phyloP scores from a whole-genome alignment of 768 basidiomycete genomes.

The Vishniacozyma victoriae region DNA sequence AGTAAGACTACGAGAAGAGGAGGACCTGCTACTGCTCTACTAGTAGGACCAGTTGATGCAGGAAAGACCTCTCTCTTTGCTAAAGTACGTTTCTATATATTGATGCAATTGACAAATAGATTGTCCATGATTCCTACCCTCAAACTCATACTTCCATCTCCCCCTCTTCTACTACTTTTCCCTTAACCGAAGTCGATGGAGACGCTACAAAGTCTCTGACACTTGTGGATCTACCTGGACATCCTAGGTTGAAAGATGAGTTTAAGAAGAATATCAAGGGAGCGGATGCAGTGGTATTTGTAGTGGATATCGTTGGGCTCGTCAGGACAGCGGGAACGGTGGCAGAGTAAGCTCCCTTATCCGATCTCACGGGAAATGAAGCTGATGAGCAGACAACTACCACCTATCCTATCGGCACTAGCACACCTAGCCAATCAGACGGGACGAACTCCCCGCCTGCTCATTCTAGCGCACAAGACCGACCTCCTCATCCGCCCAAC shows the following conservation, averaged over 20 bases:
- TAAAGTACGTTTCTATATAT: constrained; percentile 18
- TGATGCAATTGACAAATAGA: constrained; percentile 9
- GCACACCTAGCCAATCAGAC: constrained; percentile 20
- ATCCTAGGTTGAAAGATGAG: constrained; percentile 37
- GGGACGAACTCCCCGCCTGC: constrained; percentile 19
- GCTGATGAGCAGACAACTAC: constrained; percentile 39
- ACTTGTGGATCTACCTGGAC: constrained; percentile 42
- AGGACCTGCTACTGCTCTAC: constrained; percentile 26
- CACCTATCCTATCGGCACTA: constrained; percentile 30
- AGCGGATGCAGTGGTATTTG: constrained; percentile 36
- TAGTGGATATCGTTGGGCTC: constrained; percentile 36
- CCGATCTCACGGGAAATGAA: not conserved
- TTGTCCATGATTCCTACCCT: constrained; percentile 23
- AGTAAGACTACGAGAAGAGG: constrained; percentile 8
- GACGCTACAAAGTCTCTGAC: constrained; percentile 12
- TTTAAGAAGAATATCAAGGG: constrained; percentile 22
- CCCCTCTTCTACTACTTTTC: constrained; percentile 28
- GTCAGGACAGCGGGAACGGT: constrained; percentile 33
- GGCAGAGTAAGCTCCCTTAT: constrained; percentile 35
- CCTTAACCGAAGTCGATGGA: constrained; percentile 10
- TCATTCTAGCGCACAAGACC: constrained; percentile 40
- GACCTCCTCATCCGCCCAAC: constrained; percentile 35
- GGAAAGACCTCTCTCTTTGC: constrained; percentile 44
- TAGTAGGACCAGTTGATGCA: constrained; percentile 36
- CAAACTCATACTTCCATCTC: constrained; percentile 39